Conservation (phyloP, 2,329 filamentous ascomycete genomes). For the Neopestalotiopsis clavispora region DNA sequence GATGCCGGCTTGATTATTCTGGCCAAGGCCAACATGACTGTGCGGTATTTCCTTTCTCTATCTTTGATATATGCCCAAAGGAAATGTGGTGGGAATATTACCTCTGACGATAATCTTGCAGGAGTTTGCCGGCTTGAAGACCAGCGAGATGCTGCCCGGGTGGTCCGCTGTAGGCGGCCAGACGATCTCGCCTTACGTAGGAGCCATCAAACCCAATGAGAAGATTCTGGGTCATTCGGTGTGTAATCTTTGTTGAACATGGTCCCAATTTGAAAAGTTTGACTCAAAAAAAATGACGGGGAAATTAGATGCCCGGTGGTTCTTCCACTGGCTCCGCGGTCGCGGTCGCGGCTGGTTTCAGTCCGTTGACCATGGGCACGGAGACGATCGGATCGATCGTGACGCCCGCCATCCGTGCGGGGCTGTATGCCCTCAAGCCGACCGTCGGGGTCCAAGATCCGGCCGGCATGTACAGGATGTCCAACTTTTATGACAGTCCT, state of each 20-base stretch:
- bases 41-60: conserved; percentile 12
- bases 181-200: conserved; percentile 33
- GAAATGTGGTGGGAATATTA: too few species aligned
- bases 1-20: conserved; percentile 30
- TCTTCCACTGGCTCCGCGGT: conserved; percentile 8
- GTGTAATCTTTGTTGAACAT: neutral
- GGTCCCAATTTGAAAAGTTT: too few species aligned
- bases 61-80: neutral
- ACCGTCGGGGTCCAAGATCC: neutral
- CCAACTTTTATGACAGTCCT: neutral
- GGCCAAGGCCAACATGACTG: conserved; percentile 32
- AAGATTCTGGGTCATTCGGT: conserved; percentile 24
- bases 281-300: neutral
- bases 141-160: conserved; percentile 23
- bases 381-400: conserved; percentile 10
- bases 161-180: conserved; percentile 33
- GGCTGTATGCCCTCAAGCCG: neutral
- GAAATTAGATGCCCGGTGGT: neutral
- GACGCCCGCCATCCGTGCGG: neutral
- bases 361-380: neutral
- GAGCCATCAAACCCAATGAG: conserved; percentile 26
- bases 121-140: conserved; percentile 15
- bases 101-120: neutral
- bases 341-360: neutral
- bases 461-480: neutral